Base-by-base conservation (phyloP, 2,329 filamentous ascomycete species). In the Microcyclospora pomicola region DNA sequence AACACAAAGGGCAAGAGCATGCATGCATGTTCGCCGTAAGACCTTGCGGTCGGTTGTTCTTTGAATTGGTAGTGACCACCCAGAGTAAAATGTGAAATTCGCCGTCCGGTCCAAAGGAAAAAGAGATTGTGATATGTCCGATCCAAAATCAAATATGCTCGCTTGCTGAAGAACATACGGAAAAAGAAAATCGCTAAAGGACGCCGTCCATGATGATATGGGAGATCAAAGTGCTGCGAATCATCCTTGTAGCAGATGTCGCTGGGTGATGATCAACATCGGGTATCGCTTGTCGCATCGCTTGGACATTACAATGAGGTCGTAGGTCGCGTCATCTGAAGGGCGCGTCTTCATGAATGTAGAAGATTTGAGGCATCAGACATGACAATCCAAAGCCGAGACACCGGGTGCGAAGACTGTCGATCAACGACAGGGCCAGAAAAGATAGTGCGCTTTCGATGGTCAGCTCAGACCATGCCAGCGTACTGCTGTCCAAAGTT, bases 401-500 rank as follows among this genome's bases (percentile, higher is more conserved):
- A 39, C 10, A 19, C 28, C 39, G 42, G 50, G 64, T 34, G 24
- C 19, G 7, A 24, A 24, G 19, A 24, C 19, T 24, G 45, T 47
- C 44, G 45, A 32, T 53, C 46, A 47, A 50, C 46, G 46, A 47
- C 48, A 31, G 42, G 50, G 66, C 13, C 34, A 19, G 19, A 35
- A 29, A 7, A 24, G n/a, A 24, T 24, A 37, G 35, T 37, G 38
- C 37, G 33, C 37, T 33, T 64, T 55, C 64, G 59, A 55, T 58
- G 60, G 46, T 63, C 75, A 73, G 70, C 82, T 82, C 49, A 95
- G 69, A 93, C 93, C 49, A 80, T 86, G 46, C 83, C 79, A 46
- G 73, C 73, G 56, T 75, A 78, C 48, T 72, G 70, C 52, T 73
- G 64, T 50, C 83, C 73, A 60, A 87, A 92, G 61, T 88, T 83